Evolutionary conservation across 192 early-diverging fungal species (phyloP), one percentile per base, ranked within the genome.

Genomic region (Allomyces macrogynus): DNA sequence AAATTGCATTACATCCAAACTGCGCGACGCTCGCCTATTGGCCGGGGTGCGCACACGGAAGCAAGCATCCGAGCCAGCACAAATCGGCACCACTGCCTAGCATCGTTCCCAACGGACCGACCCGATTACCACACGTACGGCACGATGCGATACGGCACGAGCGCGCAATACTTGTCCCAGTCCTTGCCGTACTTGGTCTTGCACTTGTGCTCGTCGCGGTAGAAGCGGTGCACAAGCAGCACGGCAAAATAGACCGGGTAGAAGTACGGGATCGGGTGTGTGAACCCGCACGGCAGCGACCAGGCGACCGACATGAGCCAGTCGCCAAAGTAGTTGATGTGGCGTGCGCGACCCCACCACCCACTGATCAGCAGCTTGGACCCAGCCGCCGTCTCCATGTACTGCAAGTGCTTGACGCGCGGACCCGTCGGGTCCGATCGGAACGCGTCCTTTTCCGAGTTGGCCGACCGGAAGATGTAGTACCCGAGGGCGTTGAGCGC

Each of bases 311-410:
- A 82, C 83, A 88, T 92, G 25, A 95, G 68, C 92, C 92, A 97
- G 78, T 97, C 95, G 49, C 92, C 89, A 22, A 85, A 78, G 75
- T 98, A 98, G 73, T 98, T 98, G 71, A 95, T 87, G 62, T 98
- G 89, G 44, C 95, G 82, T 14, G 95, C 86, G 66, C 81, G 71
- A 4, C 92, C 92, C 95, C 95, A 98, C 95, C 92, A 98, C 23
- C 95, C 91, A 64, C 76, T 81, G 65, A 83, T 77, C 57, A 98
- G 75, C 62, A 98, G 78, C 64, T 78, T 81, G 64, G 82, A 86
- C 62, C 95, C 95, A 9, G 81, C 62, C 69, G 84, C 76, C 12
- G 95, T 98, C 43, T 83, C 78, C 43, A 98, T 89, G 70, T 81
- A 98, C 70, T 86, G 84, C 62, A 93, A 76, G 66, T 92, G 83